phyloP scores from a whole-genome alignment of 2,329 filamentous ascomycete species.

The Colletotrichum filicis region DNA sequence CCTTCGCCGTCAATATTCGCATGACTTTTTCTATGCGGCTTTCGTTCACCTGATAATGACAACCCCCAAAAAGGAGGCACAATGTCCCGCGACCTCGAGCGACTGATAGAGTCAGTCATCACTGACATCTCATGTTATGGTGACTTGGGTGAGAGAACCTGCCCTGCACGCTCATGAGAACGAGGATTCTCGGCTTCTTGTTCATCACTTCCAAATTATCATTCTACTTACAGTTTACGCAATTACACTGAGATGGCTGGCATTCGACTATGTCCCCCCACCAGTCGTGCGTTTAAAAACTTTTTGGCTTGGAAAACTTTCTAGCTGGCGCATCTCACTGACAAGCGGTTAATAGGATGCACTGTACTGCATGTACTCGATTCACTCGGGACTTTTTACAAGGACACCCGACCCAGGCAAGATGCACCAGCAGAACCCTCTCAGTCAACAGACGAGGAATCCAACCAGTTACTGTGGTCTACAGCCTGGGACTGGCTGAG shows the following conservation, averaged over 20 bases:
- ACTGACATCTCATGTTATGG: constrained; percentile 37
- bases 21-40: neutral
- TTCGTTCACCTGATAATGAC: constrained; percentile 17
- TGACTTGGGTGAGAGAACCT: constrained; percentile 32
- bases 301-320: neutral
- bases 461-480: constrained; percentile 30
- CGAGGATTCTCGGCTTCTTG: too few species aligned
- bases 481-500: constrained; percentile 40
- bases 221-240: neutral
- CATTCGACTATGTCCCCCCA: neutral
- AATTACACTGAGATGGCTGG: neutral
- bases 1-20: neutral
- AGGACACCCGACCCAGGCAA: neutral
- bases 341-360: constrained; percentile 26
- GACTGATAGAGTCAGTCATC: constrained; percentile 35
- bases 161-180: neutral
- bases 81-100: constrained; percentile 36
- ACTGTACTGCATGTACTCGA: constrained; percentile 32
- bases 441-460: neutral
- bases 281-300: neutral
- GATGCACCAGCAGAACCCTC: neutral
- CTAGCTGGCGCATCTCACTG: constrained; percentile 5
- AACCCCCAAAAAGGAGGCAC: neutral
- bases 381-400: constrained; percentile 24
- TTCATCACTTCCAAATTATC: neutral